A percentile compares a stretch with the other conserved stretches of the same genome.
These are phyloP conservation scores for Cladosporium sp. DNA, from an alignment of 2,329 filamentous ascomycete species.

Conservation along the genomic window DNA sequence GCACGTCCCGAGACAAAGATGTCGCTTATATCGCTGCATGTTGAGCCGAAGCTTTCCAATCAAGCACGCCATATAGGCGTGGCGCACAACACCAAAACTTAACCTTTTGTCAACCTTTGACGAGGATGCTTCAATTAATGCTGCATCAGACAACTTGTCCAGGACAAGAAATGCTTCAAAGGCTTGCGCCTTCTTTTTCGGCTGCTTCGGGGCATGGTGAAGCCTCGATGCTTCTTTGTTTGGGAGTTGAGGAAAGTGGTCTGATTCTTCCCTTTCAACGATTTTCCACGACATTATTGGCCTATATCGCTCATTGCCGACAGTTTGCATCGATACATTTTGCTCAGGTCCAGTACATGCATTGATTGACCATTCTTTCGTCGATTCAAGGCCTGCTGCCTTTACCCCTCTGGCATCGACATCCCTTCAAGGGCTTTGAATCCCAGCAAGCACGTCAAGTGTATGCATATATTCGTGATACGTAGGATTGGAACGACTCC, in stretches of 20 bases:
- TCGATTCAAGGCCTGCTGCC: no score
- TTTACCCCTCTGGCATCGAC: no score
- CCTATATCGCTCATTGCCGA: no score
- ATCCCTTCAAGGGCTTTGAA: background rate
- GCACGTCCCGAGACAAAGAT: no score
- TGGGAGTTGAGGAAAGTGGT: background rate
- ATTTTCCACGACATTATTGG: no score
- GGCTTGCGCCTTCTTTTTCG: background rate
- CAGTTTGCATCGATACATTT: no score
- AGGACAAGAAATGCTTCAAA: background rate
- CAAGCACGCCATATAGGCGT: constrained; percentile 5
- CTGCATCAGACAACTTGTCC: background rate
- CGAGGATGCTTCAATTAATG: background rate
- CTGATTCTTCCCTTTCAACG: no score
- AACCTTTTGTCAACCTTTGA: background rate
- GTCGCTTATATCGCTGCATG: no score
- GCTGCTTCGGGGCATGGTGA: no score
- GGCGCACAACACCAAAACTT: background rate
- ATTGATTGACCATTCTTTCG: no score
- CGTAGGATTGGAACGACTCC: background rate
- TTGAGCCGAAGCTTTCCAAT: background rate
- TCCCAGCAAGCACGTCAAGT: background rate
- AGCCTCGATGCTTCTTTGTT: background rate
- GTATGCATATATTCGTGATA: background rate
- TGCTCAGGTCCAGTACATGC: no score